phyloP scores from a whole-genome alignment of 495 filamentous ascomycete species.

The Aspergillus sparsus region DNA sequence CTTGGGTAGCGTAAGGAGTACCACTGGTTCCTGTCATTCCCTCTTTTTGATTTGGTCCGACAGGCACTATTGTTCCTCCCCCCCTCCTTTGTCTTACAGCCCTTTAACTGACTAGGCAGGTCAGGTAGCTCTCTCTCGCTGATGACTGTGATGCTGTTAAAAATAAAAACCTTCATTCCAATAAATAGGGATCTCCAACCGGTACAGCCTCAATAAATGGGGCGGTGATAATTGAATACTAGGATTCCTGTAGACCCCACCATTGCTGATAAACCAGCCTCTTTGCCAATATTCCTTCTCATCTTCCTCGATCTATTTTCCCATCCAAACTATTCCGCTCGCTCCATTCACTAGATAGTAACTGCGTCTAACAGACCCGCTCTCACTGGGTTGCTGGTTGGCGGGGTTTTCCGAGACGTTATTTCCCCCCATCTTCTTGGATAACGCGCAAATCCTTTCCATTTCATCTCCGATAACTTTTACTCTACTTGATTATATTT shows the following conservation, averaged over 20 bases:
- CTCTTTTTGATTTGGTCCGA: not conserved
- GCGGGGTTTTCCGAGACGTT: constrained; percentile 20
- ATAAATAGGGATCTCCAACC: not conserved
- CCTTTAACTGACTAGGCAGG: too few species aligned
- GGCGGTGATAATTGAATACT: not conserved
- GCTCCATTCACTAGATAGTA: not conserved
- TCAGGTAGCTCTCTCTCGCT: too few species aligned
- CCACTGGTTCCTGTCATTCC: not conserved
- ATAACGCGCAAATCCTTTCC: constrained; percentile 17
- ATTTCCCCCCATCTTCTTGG: constrained; percentile 6
- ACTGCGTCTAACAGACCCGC: too few species aligned
- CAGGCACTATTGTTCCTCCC: not conserved
- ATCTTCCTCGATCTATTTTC: not conserved
- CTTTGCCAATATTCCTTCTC: not conserved
- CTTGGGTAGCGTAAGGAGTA: too few species aligned
- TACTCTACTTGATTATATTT: constrained; percentile 3
- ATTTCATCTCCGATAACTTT: constrained; percentile 2
- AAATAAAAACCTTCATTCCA: not conserved
- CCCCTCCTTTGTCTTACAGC: not conserved
- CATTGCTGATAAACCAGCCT: not conserved
- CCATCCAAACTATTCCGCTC: constrained; percentile 5
- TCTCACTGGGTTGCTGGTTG: constrained; percentile 8
- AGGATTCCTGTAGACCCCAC: not conserved
- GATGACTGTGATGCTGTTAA: not conserved
- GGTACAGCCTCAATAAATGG: constrained; percentile 1